A percentile compares a stretch with the other conserved stretches of the same genome.
These are phyloP conservation scores for Trichoderma sp. DNA, from an alignment of 2,329 filamentous ascomycete species.

Conservation along the genomic window DNA sequence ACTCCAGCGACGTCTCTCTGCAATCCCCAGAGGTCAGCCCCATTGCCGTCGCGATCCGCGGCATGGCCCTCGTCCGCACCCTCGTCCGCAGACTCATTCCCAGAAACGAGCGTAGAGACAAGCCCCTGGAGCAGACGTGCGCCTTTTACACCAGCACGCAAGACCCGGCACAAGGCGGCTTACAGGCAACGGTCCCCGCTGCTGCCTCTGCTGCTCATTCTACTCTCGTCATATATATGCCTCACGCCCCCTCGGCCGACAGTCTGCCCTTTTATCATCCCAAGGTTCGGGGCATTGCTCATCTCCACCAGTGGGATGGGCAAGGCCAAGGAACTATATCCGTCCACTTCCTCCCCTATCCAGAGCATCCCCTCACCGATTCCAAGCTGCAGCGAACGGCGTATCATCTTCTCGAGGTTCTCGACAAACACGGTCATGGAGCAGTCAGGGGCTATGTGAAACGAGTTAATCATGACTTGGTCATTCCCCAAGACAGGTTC, in stretches of 20 bases:
- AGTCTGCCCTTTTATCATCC: constrained; percentile 90
- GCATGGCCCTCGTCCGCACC: constrained; percentile 56
- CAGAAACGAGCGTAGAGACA: constrained; percentile 76
- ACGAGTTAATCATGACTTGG: constrained; percentile 78
- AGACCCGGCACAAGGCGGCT: constrained; percentile 17
- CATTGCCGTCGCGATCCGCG: constrained; percentile 32
- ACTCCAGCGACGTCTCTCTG: neutral
- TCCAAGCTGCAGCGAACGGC: constrained; percentile 67
- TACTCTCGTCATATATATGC: constrained; percentile 71
- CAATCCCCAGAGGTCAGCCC: constrained; percentile 2
- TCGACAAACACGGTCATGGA: constrained; percentile 75
- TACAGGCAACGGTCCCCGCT: neutral
- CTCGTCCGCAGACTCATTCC: constrained; percentile 80
- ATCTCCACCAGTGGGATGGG: constrained; percentile 68
- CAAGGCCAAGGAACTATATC: constrained; percentile 55
- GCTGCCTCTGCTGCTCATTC: constrained; percentile 21
- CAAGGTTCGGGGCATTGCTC: constrained; percentile 71
- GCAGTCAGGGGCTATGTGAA: constrained; percentile 69
- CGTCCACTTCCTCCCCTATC: constrained; percentile 63
- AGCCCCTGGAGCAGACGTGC: constrained; percentile 79
- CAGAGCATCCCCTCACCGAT: constrained; percentile 35
- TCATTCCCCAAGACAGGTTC: constrained; percentile 75
- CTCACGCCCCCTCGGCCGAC: constrained; percentile 65
- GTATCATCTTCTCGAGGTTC: constrained; percentile 66
- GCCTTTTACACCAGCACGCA: constrained; percentile 60